These are phyloP conservation scores for Sphagnum tenellum DNA, from an alignment of 225 moss, liverwort and hornwort species.

Conservation along the genomic window DNA sequence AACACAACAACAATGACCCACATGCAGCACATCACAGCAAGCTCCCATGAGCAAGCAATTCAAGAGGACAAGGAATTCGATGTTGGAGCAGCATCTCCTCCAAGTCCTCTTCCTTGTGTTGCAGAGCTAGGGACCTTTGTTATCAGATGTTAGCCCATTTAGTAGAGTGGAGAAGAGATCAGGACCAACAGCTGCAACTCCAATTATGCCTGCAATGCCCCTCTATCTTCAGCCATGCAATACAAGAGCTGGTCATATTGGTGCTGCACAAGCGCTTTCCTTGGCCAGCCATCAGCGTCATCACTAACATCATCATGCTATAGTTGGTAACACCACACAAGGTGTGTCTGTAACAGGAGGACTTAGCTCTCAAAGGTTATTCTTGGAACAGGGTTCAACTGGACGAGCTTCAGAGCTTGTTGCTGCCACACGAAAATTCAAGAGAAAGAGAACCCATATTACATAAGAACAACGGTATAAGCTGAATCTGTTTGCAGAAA, in stretches of 20 bases:
- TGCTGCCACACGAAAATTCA: constrained; percentile 11
- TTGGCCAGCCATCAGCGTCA: neutral
- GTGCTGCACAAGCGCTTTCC: constrained; percentile 4
- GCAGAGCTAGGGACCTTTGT: constrained; percentile 31
- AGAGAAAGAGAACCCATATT: constrained; percentile 44
- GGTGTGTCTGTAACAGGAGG: neutral
- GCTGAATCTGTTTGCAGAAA: constrained; percentile 38
- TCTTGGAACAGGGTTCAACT: constrained; percentile 5
- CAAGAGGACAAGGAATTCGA: neutral
- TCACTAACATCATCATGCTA: neutral
- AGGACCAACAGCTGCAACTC: neutral
- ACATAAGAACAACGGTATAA: constrained; percentile 37
- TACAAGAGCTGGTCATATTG: neutral
- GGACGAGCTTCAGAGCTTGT: neutral
- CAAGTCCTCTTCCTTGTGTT: neutral
- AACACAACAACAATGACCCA: neutral
- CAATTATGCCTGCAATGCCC: too few relatives aligned
- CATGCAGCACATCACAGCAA: constrained; percentile 21
- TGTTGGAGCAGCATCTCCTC: constrained; percentile 3
- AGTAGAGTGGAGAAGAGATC: constrained; percentile 18
- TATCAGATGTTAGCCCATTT: constrained; percentile 29
- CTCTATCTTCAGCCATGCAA: constrained; percentile 7
- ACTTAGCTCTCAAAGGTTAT: neutral
- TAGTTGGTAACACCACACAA: neutral
- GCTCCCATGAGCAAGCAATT: constrained; percentile 8